Evolutionary conservation across 768 basidiomycete genomes (phyloP).

Genomic region (Filobasidium floriforme): DNA sequence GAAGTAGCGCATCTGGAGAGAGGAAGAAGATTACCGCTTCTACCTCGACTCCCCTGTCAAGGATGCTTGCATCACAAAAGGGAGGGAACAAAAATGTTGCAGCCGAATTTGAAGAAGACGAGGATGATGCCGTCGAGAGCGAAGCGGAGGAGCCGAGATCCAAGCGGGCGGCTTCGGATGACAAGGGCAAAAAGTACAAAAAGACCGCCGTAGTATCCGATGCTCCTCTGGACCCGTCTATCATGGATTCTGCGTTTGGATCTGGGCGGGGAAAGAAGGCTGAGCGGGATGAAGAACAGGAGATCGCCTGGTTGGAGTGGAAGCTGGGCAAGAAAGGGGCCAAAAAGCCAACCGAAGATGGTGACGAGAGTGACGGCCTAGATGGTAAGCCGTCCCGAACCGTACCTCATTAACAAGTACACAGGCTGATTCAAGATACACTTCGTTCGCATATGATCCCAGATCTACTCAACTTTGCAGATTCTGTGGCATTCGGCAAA

Average conservation of each 20-base stretch:
- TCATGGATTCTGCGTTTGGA: constrained; percentile 15
- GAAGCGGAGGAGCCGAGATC: background rate
- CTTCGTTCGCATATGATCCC: constrained; percentile 25
- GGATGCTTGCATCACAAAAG: constrained; percentile 8
- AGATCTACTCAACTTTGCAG: constrained; percentile 40
- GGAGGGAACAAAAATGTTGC: background rate
- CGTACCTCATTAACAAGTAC: constrained; percentile 3
- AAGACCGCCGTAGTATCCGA: background rate
- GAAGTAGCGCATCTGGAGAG: too few species aligned
- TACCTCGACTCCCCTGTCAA: constrained; percentile 11
- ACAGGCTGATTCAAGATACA: constrained; percentile 45
- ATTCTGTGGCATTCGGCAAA: constrained; percentile 34
- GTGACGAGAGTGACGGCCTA: constrained; percentile 66
- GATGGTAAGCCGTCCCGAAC: constrained; percentile 58
- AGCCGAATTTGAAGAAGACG: background rate
- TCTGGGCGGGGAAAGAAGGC: constrained; percentile 18
- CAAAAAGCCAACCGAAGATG: constrained; percentile 26
- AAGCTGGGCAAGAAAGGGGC: constrained; percentile 57
- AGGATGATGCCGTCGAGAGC: constrained; percentile 20
- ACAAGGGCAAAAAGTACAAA: background rate
- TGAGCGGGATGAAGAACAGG: constrained; percentile 67
- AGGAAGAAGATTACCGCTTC: too few species aligned
- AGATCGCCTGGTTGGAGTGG: constrained; percentile 74
- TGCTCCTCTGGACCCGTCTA: constrained; percentile 13
- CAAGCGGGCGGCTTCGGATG: too few species aligned